These are phyloP conservation scores for Spinacia oleracea DNA, from an alignment of 179 eudicot genomes.

Conservation along the genomic window DNA sequence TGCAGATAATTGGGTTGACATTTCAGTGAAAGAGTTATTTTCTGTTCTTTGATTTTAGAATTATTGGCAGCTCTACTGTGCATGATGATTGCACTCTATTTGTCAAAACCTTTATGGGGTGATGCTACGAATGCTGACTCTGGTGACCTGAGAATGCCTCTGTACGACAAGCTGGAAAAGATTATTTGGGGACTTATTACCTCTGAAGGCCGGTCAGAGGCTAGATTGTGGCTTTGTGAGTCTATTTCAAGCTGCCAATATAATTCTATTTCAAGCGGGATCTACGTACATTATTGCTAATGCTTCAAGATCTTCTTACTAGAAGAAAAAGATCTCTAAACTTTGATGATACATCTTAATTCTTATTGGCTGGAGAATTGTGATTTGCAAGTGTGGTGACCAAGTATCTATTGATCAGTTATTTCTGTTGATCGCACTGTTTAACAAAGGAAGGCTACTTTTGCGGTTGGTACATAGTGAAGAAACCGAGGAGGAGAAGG, in stretches of 20 bases:
- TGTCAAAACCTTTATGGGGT: constrained; percentile 55
- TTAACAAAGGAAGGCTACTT: constrained; percentile 70
- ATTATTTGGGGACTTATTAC: constrained; percentile 53
- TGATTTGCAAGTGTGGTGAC: constrained; percentile 50
- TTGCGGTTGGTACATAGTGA: constrained; percentile 58
- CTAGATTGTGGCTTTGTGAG: constrained; percentile 87
- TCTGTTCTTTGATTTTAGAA: not conserved
- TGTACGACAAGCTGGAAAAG: constrained; percentile 53
- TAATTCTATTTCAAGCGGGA: constrained; percentile 58
- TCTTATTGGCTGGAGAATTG: constrained; percentile 68
- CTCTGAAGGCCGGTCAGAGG: constrained; percentile 77
- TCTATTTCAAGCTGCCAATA: constrained; percentile 60
- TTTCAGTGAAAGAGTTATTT: not conserved
- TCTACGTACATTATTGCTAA: constrained; percentile 42
- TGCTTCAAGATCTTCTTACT: constrained; percentile 48
- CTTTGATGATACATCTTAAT: constrained; percentile 36
- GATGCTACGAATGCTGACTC: constrained; percentile 35
- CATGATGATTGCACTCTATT: constrained; percentile 62
- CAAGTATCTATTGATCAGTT: constrained; percentile 54
- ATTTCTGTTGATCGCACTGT: constrained; percentile 64
- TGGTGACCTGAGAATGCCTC: constrained; percentile 44
- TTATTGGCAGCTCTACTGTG: constrained; percentile 6
- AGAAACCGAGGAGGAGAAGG: constrained; percentile 45
- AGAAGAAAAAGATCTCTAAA: constrained; percentile 35
- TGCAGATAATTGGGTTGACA: constrained; percentile 20